phyloP scores from a whole-genome alignment of 2,329 filamentous ascomycete species.

The Diaporthe sp. region DNA sequence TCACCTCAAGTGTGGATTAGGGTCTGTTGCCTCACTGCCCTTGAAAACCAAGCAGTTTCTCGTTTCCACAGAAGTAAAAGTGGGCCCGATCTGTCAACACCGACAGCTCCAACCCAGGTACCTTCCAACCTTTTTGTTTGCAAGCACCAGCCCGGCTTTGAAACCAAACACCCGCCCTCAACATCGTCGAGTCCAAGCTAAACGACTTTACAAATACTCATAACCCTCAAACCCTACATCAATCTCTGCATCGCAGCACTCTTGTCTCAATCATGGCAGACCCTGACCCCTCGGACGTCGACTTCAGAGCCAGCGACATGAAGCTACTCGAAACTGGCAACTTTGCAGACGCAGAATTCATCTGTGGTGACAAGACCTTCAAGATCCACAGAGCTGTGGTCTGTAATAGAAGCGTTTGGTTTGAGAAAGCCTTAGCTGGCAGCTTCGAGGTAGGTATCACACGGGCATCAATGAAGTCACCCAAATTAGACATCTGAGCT shows the following conservation, averaged over 20 bases:
- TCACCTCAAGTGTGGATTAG: too few relatives aligned
- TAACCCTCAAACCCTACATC: background rate
- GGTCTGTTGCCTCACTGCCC: too few relatives aligned
- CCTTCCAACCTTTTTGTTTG: background rate
- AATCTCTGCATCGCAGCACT: background rate
- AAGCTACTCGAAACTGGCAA: conserved; percentile 1
- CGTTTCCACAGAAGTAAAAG: too few relatives aligned
- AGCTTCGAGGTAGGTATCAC: background rate
- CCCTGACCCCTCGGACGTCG: background rate
- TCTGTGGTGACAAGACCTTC: background rate
- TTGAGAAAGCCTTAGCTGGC: background rate
- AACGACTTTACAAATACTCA: background rate
- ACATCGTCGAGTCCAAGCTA: background rate
- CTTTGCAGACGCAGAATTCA: background rate
- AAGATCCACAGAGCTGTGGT: background rate
- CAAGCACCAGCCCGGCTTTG: background rate
- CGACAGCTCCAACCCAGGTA: too few relatives aligned
- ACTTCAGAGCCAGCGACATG: background rate
- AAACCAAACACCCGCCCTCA: too few relatives aligned
- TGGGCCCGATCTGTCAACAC: too few relatives aligned
- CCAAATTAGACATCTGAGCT: background rate
- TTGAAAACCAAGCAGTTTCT: too few relatives aligned
- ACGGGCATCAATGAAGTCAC: background rate
- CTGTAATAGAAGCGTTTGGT: background rate
- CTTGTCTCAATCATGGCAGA: background rate